A percentile compares a stretch with the other conserved stretches of the same genome.
Evolutionary conservation across 2,329 filamentous ascomycete species (phyloP).

Genomic region (Tolypocladium sp.): DNA sequence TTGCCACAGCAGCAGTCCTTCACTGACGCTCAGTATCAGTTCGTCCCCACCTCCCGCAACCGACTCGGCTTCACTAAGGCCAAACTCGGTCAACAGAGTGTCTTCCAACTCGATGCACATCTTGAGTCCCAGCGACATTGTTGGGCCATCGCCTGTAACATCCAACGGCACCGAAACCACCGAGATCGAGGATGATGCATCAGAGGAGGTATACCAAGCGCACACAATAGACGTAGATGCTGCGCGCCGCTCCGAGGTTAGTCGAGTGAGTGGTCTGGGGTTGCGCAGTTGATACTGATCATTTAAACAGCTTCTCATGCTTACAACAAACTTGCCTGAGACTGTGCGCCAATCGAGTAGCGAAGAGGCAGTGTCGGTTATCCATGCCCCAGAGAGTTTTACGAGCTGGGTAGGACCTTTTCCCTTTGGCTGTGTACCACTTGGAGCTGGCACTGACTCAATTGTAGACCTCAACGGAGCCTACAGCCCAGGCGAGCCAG

Average conservation of each 20-base stretch:
- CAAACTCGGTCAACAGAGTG: conserved; percentile 38
- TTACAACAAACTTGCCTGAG: conserved; percentile 49
- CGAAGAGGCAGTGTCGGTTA: conserved; percentile 81
- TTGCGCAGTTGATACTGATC: conserved; percentile 5
- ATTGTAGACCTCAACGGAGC: conserved; percentile 32
- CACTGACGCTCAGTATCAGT: conserved; percentile 10
- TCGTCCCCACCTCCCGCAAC: conserved; percentile 25
- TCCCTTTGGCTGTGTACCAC: not conserved
- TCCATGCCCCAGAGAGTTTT: conserved; percentile 82
- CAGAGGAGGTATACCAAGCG: conserved; percentile 45
- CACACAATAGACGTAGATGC: conserved; percentile 8
- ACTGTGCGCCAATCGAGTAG: conserved; percentile 49
- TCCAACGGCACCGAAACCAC: conserved; percentile 77
- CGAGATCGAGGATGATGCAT: conserved; percentile 71
- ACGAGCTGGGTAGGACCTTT: conserved; percentile 58
- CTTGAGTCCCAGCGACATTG: conserved; percentile 57
- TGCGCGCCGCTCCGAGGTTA: conserved; percentile 20
- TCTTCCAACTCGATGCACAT: conserved; percentile 45
- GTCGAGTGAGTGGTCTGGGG: conserved; percentile 1
- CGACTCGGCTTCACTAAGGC: conserved; percentile 41
- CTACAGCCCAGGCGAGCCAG: conserved; percentile 23
- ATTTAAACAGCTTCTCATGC: conserved; percentile 35
- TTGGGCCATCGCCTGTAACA: conserved; percentile 76
- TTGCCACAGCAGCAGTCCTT: not conserved
- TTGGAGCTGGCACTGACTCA: not conserved